Evolutionary conservation across 176 grass and related monocot genomes (phyloP), one percentile per base, ranked within the genome.

Genomic region (Rhynchospora tenuis): DNA sequence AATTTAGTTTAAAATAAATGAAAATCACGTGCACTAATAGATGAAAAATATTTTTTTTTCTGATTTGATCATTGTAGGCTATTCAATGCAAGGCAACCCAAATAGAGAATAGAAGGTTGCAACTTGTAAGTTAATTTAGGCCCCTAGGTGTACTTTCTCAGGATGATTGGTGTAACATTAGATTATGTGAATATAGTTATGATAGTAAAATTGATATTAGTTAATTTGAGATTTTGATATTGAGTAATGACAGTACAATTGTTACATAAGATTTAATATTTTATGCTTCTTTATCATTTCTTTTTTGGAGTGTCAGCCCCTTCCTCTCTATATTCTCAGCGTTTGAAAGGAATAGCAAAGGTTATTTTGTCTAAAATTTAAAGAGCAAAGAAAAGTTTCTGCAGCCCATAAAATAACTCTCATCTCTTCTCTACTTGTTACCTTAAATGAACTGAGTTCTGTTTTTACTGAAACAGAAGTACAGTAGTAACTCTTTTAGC

Each of bases 131-230:
- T n/a, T n/a, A 52, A 13, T 52, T 74, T 74, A 52, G 23, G 27
- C 16, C 17, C 15, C 67, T 8, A 1, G 17, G 20, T 15, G 1
- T 70, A 44, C 20, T 27, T 54, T 54, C 47, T 28, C 11, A 27
- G 46, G 20, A 50, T 75, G 72, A 75, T 52, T 52, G 33, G 16
- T 27, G 72, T 74, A 51, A 75, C 47, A 75, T 16, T 75, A 75
- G 0, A 29, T 75, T 15, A 75, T 75, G 45, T 75, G 72, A 75
- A 75, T 75, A 47, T 28, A 48, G 46, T 75, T 52, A 73, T 73
- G 43, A 17, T 23, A 54, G 10, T 52, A 7, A 54, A 75, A 75
- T 75, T 54, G 47, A 73, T 23, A 73, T 73, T 48, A 73, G n/a
- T 26, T 20, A n/a, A 73, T 20, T 23, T 73, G 47, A 75, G 47